Evolutionary conservation across 768 basidiomycete species (phyloP).

Genomic region (Trametes cinnabarina): DNA sequence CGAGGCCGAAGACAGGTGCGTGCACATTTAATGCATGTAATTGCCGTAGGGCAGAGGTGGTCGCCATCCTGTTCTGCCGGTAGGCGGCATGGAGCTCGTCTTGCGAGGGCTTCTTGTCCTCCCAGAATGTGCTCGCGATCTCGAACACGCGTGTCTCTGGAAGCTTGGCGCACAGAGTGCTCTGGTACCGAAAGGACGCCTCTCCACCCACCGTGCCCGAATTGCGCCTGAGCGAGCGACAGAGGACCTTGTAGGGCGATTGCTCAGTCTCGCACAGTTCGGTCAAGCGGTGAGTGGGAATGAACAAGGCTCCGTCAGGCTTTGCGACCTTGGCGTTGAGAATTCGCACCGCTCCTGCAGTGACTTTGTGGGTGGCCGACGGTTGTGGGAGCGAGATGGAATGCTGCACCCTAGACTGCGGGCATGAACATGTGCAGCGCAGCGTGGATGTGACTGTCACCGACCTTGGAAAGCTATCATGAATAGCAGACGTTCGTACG

Average conservation of each 20-base stretch:
- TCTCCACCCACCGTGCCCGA: conserved; percentile 39
- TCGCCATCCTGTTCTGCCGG: conserved; percentile 57
- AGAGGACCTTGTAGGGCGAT: conserved; percentile 49
- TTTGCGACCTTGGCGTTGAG: conserved; percentile 46
- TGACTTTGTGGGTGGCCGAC: conserved; percentile 26
- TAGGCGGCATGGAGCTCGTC: conserved; percentile 51
- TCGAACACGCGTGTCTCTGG: conserved; percentile 50
- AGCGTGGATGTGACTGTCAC: too few species aligned
- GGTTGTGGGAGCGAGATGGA: conserved; percentile 49
- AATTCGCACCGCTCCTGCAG: conserved; percentile 35
- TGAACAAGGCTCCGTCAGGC: conserved; percentile 50
- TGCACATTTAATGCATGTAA: conserved; percentile 45
- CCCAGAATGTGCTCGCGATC: conserved; percentile 54
- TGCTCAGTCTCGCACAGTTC: conserved; percentile 42
- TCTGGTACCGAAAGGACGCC: conserved; percentile 51
- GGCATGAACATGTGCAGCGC: too few species aligned
- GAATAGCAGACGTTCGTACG: conserved; percentile 46
- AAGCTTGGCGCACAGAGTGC: conserved; percentile 46
- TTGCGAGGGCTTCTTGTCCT: conserved; percentile 58
- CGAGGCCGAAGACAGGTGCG: conserved; percentile 51
- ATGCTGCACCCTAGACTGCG: conserved; percentile 48
- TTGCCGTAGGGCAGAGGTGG: conserved; percentile 49
- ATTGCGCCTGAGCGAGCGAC: conserved; percentile 36
- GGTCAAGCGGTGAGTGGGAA: conserved; percentile 39
- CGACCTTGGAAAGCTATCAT: conserved; percentile 44